Percentiles rank a stretch among this genome's conserved stretches.
Evolutionary conservation across 306 rosid species (phyloP).

Genomic region (Calophaca sinica): DNA sequence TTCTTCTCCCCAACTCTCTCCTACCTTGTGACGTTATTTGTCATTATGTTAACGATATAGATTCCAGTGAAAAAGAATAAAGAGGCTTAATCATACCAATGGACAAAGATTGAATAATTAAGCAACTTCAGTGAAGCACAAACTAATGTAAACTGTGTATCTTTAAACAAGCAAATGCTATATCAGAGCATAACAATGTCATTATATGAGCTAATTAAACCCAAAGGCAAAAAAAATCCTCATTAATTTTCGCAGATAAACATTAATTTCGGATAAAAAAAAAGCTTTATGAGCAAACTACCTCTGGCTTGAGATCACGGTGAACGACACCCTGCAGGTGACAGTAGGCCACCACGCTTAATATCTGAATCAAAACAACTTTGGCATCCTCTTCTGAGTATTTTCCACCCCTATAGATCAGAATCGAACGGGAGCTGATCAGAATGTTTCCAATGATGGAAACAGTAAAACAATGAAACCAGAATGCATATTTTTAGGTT

Average conservation of each 20-base stretch:
- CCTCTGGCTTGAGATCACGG: conserved; percentile 77
- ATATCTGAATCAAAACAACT: conserved; percentile 63
- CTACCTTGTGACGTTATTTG: neutral
- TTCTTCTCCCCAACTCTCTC: neutral
- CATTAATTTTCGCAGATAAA: neutral
- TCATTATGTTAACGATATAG: neutral
- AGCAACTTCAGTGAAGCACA: neutral
- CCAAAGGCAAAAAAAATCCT: conserved; percentile 14
- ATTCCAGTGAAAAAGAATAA: conserved; percentile 6
- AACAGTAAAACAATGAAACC: conserved; percentile 34
- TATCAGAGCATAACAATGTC: neutral
- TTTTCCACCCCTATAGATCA: conserved; percentile 75
- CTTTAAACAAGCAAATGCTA: neutral
- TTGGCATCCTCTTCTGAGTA: conserved; percentile 71
- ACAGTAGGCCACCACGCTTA: conserved; percentile 67
- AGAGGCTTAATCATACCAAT: neutral
- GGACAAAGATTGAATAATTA: neutral
- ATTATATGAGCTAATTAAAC: neutral
- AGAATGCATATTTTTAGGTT: conserved; percentile 10
- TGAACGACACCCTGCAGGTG: conserved; percentile 72
- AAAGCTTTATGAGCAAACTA: conserved; percentile 45
- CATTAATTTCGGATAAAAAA: too few species aligned
- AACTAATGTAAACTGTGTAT: conserved; percentile 6
- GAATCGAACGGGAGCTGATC: conserved; percentile 27
- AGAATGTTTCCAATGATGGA: conserved; percentile 11